Conservation (phyloP, 2,329 filamentous ascomycete genomes). For the Stemphylium beticola region DNA sequence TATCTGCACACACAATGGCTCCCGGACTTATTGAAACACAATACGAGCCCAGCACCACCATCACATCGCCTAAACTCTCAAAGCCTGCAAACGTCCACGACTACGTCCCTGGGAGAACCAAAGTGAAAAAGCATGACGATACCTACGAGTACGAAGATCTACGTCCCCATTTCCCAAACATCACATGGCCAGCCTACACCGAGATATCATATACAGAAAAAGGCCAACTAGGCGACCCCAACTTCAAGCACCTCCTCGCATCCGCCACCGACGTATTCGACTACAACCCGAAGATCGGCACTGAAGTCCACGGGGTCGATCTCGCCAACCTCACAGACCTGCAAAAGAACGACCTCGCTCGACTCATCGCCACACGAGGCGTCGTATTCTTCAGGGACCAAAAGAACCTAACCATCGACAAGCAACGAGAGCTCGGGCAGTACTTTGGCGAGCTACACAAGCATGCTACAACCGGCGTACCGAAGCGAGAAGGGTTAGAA, state of each 20-base stretch:
- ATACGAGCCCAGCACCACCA: conserved; percentile 19
- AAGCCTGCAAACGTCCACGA: conserved; percentile 38
- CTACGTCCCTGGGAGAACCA: conserved; percentile 58
- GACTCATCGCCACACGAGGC: conserved; percentile 60
- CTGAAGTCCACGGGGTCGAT: conserved; percentile 59
- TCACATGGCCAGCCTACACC: conserved; percentile 59
- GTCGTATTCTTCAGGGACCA: conserved; percentile 66
- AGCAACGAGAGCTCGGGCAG: conserved; percentile 58
- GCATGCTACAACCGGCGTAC: conserved; percentile 62
- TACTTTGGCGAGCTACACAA: conserved; percentile 63
- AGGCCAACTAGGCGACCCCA: conserved; percentile 60
- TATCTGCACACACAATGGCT: conserved; percentile 31
- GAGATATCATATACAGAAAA: conserved; percentile 61
- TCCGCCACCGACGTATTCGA: conserved; percentile 63
- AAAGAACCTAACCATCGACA: conserved; percentile 60
- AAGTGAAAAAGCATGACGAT: conserved; percentile 53
- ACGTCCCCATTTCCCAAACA: conserved; percentile 59
- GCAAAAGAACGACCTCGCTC: conserved; percentile 62
- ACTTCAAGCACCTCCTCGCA: conserved; percentile 60
- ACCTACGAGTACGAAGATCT: conserved; percentile 61
- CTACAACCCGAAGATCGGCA: conserved; percentile 63
- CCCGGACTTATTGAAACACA: conserved; percentile 43
- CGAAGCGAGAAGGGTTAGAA: conserved; percentile 57
- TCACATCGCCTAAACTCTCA: conserved; percentile 17
- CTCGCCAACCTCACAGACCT: conserved; percentile 57